phyloP scores from a whole-genome alignment of 305 asterid species.

The Fraxinus angustifolia region DNA sequence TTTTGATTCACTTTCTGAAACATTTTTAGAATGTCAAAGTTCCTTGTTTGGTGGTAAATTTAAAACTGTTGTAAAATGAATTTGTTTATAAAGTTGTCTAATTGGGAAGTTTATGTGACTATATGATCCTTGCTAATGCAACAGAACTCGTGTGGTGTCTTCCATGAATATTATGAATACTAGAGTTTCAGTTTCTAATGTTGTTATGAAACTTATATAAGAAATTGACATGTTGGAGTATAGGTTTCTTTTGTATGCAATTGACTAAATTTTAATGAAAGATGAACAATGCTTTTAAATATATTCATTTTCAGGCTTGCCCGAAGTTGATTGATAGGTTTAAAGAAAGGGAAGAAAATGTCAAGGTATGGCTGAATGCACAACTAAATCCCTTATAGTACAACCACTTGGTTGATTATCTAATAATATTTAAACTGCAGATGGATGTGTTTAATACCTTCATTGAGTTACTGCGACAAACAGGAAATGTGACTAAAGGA shows the following conservation, averaged over 20 bases:
- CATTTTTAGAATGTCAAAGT: neutral
- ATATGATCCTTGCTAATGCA: neutral
- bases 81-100: neutral
- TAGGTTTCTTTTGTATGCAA: neutral
- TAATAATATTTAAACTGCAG: constrained; percentile 44
- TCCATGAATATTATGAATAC: constrained; percentile 2
- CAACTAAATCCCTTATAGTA: constrained; percentile 4
- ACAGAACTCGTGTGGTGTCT: neutral
- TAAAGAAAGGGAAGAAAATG: constrained; percentile 98
- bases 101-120: neutral
- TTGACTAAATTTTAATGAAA: constrained; percentile 5
- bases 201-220: neutral
- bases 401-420: constrained; percentile 18
- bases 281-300: constrained; percentile 16
- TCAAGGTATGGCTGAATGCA: constrained; percentile 60
- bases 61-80: neutral
- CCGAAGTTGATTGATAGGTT: constrained; percentile 97
- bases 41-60: neutral
- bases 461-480: constrained; percentile 90
- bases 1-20: neutral
- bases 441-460: constrained; percentile 96
- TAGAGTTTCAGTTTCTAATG: constrained; percentile 1
- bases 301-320: constrained; percentile 68
- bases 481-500: constrained; percentile 91
- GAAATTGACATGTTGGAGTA: constrained; percentile 4